Base-by-base conservation (phyloP, 208 protist species). In the Acanthamoeba triangularis region DNA sequence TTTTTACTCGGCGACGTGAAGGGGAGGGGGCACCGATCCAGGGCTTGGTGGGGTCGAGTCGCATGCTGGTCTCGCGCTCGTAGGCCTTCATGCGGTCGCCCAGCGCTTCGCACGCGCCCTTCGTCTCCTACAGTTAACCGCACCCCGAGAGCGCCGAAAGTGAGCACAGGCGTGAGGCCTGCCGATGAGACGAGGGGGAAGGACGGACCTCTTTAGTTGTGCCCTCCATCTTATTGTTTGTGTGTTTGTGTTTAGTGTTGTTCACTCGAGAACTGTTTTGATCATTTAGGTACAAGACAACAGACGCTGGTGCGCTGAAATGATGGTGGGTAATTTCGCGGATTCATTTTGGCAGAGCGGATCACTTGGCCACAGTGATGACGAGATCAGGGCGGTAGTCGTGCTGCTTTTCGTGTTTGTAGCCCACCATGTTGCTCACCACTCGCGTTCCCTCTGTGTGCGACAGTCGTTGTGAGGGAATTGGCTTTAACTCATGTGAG, bases 61-160 rank as follows among this genome's bases (percentile, higher is more conserved):
- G 16, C 3, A 67, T 59, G 54, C 20, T 91, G 33, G 76, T 90
- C 16, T 90, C 47, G 18, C n/a, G 37, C 78, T 97, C 96, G 94
- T 97, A 97, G 28, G 20, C 30, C 47, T 97, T 97, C 96, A 97
- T 97, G 30, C 96, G 33, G 37, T 96, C 95, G 28, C 96, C 96
- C 7, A 97, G 61, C 6, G 80, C 80, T 6, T 88, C 80, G 49
- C 80, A 88, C 3, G 33, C 74, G 41, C 56, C 30, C 74, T 95
- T 49, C 47, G 25, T 72, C 28, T 49, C n/a, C 61, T 80, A 63
- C 11, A 47, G 44, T 47, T 13, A 47, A 14, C 11, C 44, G 44
- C 44, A 47, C 44, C 44, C n/a, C n/a, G n/a, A n/a, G n/a, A 47
- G 14, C 44, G 44, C 44, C 0, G 44, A 47, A 47, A 47, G 44